Evolutionary conservation across 768 basidiomycete genomes (phyloP).

Genomic region (Russula earlei): DNA sequence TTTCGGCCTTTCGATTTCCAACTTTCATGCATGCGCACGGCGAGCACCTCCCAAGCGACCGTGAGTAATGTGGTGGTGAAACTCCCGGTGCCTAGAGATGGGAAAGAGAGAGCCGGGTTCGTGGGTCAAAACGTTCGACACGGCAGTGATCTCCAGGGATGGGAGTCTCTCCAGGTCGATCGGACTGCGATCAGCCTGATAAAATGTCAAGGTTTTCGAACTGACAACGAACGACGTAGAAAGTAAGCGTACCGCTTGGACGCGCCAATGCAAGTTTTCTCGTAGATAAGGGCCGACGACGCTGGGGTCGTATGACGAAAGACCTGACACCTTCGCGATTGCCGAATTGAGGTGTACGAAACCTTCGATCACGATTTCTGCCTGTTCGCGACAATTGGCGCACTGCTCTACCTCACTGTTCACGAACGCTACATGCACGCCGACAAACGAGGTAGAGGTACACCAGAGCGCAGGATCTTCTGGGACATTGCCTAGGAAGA

Average conservation of each 20-base stretch:
- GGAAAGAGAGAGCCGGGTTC: constrained; percentile 6
- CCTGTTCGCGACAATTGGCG: constrained; percentile 31
- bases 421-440: constrained; percentile 37
- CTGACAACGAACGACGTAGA: not conserved
- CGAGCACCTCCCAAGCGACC: constrained; percentile 10
- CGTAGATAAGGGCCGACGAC: constrained; percentile 35
- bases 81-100: not conserved
- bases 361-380: constrained; percentile 29
- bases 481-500: constrained; percentile 40
- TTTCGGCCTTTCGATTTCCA: not conserved
- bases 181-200: constrained; percentile 1
- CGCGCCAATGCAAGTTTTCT: constrained; percentile 34
- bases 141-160: constrained; percentile 13
- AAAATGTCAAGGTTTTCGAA: not conserved
- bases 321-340: constrained; percentile 22
- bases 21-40: not conserved
- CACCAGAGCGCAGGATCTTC: constrained; percentile 32
- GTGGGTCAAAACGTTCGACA: not conserved
- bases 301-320: constrained; percentile 30
- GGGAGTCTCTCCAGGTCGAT: not conserved
- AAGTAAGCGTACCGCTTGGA: constrained; percentile 29
- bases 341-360: constrained; percentile 36
- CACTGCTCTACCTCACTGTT: constrained; percentile 29
- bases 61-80: constrained; percentile 14
- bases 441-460: constrained; percentile 31